These are phyloP conservation scores for Centella asiatica DNA, from an alignment of 129 eudicot genomes.

Conservation along the genomic window DNA sequence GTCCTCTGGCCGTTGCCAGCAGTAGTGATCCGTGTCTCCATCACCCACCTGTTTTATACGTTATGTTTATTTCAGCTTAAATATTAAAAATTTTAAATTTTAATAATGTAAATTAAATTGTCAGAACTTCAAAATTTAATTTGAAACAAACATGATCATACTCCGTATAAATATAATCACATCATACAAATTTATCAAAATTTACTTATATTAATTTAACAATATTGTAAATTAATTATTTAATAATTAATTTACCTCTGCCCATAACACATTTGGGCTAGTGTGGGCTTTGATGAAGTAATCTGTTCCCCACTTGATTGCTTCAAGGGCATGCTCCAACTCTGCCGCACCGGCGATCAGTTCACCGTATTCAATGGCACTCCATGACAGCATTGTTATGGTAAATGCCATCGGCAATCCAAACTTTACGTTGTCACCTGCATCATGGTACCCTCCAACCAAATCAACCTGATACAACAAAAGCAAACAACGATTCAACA, in stretches of 20 bases:
- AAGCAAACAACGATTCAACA: neutral
- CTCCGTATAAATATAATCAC: too few species aligned
- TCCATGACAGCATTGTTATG: constrained; percentile 81
- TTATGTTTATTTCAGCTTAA: neutral
- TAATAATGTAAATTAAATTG: too few species aligned
- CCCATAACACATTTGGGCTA: constrained; percentile 86
- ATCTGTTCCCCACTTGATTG: constrained; percentile 93
- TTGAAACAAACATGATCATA: too few species aligned
- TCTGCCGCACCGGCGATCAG: constrained; percentile 52
- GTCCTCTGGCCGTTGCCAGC: constrained; percentile 95
- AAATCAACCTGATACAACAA: constrained; percentile 73
- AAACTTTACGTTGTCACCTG: constrained; percentile 89
- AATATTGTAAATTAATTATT: too few species aligned
- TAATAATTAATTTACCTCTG: constrained; percentile 58
- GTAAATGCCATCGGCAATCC: constrained; percentile 95
- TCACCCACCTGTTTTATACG: constrained; percentile 58
- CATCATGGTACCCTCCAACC: constrained; percentile 94
- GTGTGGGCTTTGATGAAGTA: constrained; percentile 90
- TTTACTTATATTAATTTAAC: too few species aligned
- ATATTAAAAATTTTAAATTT: too few species aligned
- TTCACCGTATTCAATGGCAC: constrained; percentile 52
- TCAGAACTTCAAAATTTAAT: too few species aligned
- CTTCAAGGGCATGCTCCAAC: constrained; percentile 53
- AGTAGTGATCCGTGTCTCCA: constrained; percentile 82
- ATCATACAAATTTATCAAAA: too few species aligned